Base-by-base conservation (phyloP, 495 filamentous ascomycete genomes). In the Aspergillus nidulans region DNA sequence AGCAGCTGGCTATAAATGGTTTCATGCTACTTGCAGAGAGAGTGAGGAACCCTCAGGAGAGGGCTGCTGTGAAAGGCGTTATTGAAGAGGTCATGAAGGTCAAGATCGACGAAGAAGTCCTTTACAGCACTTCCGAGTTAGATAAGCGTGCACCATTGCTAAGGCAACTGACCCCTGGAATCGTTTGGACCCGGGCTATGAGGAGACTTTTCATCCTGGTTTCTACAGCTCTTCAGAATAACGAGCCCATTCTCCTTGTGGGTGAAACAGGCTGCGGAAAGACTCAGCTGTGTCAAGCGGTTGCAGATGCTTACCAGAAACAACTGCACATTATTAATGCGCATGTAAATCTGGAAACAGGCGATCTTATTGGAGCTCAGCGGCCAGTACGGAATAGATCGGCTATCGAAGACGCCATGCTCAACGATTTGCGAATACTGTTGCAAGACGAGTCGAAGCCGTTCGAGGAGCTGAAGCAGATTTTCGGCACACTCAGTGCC, bases 231-330 rank as follows among this genome's bases (percentile, higher is more conserved):
- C 69, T 97, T 49, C 81, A 83, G 13, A 92, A 96, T 62, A 90
- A 96, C 58, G 95, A 99, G 71, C 95, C 95, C 1, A 87, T 97
- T 13, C 75, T 99, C 39, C 76, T 99, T 9, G 90, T 99, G 36
- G 95, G 95, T 55, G 95, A 97, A 63, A 99, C 95, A 41, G 95
- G 95, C 1, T 96, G 91, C 62, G 95, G 95, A 25, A 99, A 99
- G 73, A 99, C 95, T 1, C 95, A 91, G 7, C 87, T 97, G 18
- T 95, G 90, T 58, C 95, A 99, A 69, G 81, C 95, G 57, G 81
- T 99, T 46, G 90, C 95, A 4, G 85, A 92, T 55, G 83, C 88
- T 18, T 81, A 89, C 62, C 76, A 77, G 24, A 88, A 85, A 58
- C 72, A 86, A 55, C 70, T 99, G 42, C 82, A 90, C 58, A 95